Evolutionary conservation across 2,329 filamentous ascomycete species (phyloP), one percentile per base, ranked within the genome.

Genomic region (Colletotrichum caudatum): DNA sequence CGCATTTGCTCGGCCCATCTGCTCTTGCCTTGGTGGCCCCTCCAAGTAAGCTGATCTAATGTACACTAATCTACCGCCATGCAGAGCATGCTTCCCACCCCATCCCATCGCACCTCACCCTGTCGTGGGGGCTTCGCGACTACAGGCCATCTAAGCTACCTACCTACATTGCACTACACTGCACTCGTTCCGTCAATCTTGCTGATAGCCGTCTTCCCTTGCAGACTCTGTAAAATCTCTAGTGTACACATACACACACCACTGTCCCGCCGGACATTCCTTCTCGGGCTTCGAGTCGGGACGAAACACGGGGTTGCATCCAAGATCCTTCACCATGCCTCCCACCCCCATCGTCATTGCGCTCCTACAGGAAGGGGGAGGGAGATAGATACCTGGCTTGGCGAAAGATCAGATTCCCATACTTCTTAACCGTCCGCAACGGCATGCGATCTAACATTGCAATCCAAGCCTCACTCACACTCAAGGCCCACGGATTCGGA

Each of bases 381-480:
- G 53, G 44, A n/a, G n/a, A 37, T 39, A n/a, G 35, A 37, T 37
- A 23, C 54, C 2, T 23, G 54, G 26, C 9, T 23, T 39, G 53
- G 53, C 20, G 3, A 29, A 53, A 11, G 26, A 33, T 33, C 50
- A 20, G 50, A 14, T 37, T 23, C 20, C 12, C 20, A 16, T 11
- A 20, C 3, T 57, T 16, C n/a, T n/a, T 12, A 39, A 35, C 16
- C 20, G n/a, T 11, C 53, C 26, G n/a, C 37, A 29, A n/a, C 8
- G 44, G 20, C 9, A 18, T 29, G 11, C 50, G 35, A n/a, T 33
- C 23, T 20, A 37, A 26, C 23, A 16, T 53, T 35, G 48, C 44
- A 39, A 50, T 66, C 39, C 20, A 60, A 37, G 11, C 59, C 23
- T 57, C 67, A 8, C 23, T 57, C 67, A 8, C 23, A 41, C 39